phyloP scores from a whole-genome alignment of 768 basidiomycete genomes.

The Sporobolomyces phaffii region DNA sequence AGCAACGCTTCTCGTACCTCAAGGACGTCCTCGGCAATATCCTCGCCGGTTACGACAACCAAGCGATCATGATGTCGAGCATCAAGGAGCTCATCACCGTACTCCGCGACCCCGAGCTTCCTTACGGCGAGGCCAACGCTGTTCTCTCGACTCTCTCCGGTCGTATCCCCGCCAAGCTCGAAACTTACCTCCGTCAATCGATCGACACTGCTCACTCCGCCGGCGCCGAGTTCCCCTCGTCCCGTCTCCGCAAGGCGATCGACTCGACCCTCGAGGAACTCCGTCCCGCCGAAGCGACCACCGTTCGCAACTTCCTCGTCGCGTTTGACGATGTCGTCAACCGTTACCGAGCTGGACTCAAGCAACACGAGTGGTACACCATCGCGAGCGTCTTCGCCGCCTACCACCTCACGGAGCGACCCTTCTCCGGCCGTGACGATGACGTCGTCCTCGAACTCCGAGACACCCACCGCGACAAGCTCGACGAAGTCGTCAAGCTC shows the following conservation, averaged over 20 bases:
- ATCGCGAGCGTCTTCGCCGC: conserved; percentile 69
- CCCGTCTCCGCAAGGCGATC: conserved; percentile 76
- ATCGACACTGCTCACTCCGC: conserved; percentile 66
- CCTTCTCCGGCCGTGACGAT: conserved; percentile 92
- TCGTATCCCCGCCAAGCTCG: conserved; percentile 84
- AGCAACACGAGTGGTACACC: conserved; percentile 73
- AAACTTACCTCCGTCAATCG: conserved; percentile 70
- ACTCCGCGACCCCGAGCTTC: conserved; percentile 76
- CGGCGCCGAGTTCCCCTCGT: conserved; percentile 76
- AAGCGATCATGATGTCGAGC: conserved; percentile 76
- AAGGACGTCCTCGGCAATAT: conserved; percentile 77
- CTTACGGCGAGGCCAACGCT: conserved; percentile 75
- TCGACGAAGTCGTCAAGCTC: conserved; percentile 76
- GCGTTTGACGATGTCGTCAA: conserved; percentile 70
- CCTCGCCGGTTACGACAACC: conserved; percentile 93
- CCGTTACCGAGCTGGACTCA: conserved; percentile 72
- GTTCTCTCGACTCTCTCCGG: conserved; percentile 84
- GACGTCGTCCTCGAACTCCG: conserved; percentile 81
- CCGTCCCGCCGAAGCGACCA: conserved; percentile 68
- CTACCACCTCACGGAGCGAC: conserved; percentile 79
- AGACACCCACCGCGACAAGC: conserved; percentile 84
- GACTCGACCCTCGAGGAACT: conserved; percentile 75
- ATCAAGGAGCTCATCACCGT: conserved; percentile 79
- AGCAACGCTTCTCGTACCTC: conserved; percentile 74
- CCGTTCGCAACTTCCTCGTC: conserved; percentile 67